Evolutionary conservation across 2,329 filamentous ascomycete species (phyloP), one percentile per base, ranked within the genome.

Genomic region (Penicillium sp.): DNA sequence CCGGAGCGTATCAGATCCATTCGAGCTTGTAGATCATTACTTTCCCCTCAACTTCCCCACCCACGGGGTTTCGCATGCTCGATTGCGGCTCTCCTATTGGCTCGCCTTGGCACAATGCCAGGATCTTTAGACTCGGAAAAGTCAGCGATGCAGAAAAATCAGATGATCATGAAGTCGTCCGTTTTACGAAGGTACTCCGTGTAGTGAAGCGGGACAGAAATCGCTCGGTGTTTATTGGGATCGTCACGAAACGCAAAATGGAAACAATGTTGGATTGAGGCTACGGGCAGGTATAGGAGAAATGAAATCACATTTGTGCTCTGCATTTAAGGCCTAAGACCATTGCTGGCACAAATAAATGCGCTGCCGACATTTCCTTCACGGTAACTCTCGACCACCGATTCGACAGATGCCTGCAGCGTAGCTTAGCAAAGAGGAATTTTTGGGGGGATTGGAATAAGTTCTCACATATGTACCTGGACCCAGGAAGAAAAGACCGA

Each of bases 401-500:
- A 72, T 46, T 72, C 63, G 42, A 76, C 58, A 10, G 74, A 71
- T 27, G 70, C 71, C 74, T 76, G 38, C 36, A 54, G 11, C 20
- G 27, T 31, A 14, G n/a, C 10, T 14, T 13, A 3, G 5, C 16
- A 36, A 66, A 0, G 25, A 41, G 11, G 33, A 46, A 25, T 2
- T 3, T 46, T 16, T 2, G 38, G 39, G 38, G 39, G 7, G 31
- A 35, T 35, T 35, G 13, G 8, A 24, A 43, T 20, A 30, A 68
- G 31, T 16, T 3, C 74, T 72, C 58, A 77, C 74, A 62, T 96
- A 96, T 3, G 91, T 96, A 27, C 91, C 91, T 0, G 80, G 88
- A 0, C 80, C 85, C 43, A 96, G 73, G 75, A 95, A 95, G 60
- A 91, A 83, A 16, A 94, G 46, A 0, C 92, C 92, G 20, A 87